Evolutionary conservation across 768 basidiomycete species (phyloP).

Genomic region (Leccinum barrowsii): DNA sequence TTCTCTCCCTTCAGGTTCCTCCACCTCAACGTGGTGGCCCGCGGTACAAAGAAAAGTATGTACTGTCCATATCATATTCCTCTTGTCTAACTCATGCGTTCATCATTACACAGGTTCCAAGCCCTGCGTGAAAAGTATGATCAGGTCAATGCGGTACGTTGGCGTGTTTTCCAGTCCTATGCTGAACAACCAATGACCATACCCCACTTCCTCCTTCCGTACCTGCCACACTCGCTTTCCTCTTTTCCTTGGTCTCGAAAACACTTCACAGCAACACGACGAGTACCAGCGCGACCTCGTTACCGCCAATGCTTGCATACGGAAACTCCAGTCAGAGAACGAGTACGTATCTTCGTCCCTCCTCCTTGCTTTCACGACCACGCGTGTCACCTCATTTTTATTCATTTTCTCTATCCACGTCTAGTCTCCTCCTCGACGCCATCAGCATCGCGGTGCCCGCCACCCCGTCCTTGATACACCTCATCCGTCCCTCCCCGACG

Average conservation of each 20-base stretch:
- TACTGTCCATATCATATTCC: background rate
- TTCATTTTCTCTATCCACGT: background rate
- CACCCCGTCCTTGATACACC: constrained; percentile 31
- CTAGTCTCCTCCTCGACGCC: constrained; percentile 31
- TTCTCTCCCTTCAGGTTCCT: constrained; percentile 8
- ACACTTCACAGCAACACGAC: constrained; percentile 17
- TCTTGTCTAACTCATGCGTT: background rate
- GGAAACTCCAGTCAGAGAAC: constrained; percentile 31
- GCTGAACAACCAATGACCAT: background rate
- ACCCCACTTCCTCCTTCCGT: background rate
- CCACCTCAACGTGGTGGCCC: constrained; percentile 15
- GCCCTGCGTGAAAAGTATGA: constrained; percentile 31
- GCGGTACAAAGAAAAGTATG: constrained; percentile 34
- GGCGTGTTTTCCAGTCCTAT: background rate
- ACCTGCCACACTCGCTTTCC: background rate
- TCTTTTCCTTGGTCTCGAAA: background rate
- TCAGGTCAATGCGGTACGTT: constrained; percentile 30
- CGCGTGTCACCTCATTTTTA: background rate
- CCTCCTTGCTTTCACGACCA: background rate
- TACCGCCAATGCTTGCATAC: constrained; percentile 26
- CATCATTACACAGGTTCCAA: constrained; percentile 23
- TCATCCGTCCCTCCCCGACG: constrained; percentile 28
- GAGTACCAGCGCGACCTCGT: constrained; percentile 27
- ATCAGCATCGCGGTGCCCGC: constrained; percentile 32
- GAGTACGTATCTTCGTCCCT: constrained; percentile 19